A percentile compares a stretch with the other conserved stretches of the same genome.
Evolutionary conservation across 768 basidiomycete genomes (phyloP).

Genomic region (Hortiboletus flavorubellus): DNA sequence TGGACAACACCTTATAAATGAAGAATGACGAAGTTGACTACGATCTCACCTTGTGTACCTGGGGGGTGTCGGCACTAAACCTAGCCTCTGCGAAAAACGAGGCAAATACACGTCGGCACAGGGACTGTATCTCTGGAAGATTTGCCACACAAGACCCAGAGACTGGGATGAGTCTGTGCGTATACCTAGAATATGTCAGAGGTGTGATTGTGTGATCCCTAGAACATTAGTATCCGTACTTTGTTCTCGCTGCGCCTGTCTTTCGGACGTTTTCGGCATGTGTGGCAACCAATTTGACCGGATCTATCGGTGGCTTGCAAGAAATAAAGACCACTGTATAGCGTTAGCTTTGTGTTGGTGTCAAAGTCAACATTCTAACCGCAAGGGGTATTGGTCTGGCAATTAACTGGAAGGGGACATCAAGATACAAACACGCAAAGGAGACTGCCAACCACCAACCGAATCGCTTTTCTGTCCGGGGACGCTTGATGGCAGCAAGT

Average conservation of each 20-base stretch:
- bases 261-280: slow-evolving; percentile 59
- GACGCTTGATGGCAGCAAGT: slow-evolving; percentile 64
- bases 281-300: slow-evolving; percentile 62
- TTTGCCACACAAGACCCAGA: slow-evolving; percentile 66
- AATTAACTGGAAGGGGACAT: slow-evolving; percentile 50
- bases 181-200: slow-evolving; percentile 44
- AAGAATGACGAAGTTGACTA: not conserved
- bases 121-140: slow-evolving; percentile 59
- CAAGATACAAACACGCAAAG: not conserved
- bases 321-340: slow-evolving; percentile 72
- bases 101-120: slow-evolving; percentile 55
- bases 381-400: slow-evolving; percentile 76
- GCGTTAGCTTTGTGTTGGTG: not conserved
- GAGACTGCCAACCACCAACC: slow-evolving; percentile 38
- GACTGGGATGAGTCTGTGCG: slow-evolving; percentile 70
- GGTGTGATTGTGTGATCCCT: not conserved
- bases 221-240: slow-evolving; percentile 37
- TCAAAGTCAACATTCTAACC: slow-evolving; percentile 38
- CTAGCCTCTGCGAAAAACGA: slow-evolving; percentile 49
- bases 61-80: slow-evolving; percentile 19
- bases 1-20: slow-evolving; percentile 24
- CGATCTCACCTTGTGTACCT: slow-evolving; percentile 43
- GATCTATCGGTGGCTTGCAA: slow-evolving; percentile 74
- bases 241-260: slow-evolving; percentile 63
- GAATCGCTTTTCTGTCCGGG: slow-evolving; percentile 60